These are phyloP conservation scores for Telopea speciosissima DNA, from an alignment of 177 flowering plant genomes.

Conservation along the genomic window DNA sequence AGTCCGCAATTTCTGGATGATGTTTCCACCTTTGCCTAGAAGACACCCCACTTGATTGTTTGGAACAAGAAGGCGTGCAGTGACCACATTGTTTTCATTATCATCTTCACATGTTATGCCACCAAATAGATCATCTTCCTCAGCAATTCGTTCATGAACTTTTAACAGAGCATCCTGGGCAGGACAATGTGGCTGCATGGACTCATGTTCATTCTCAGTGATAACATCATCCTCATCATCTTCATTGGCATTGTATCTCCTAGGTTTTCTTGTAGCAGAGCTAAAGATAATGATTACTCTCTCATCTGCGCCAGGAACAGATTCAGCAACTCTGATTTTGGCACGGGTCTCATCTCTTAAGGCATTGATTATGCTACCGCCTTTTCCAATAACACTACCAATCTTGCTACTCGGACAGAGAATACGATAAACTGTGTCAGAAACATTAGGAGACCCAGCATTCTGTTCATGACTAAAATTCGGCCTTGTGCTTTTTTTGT, in stretches of 20 bases:
- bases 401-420: constrained; percentile 61
- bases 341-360: constrained; percentile 65
- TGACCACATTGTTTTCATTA: constrained; percentile 32
- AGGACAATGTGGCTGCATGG: constrained; percentile 46
- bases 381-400: constrained; percentile 75
- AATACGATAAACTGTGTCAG: constrained; percentile 58
- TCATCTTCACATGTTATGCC: constrained; percentile 34
- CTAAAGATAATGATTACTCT: constrained; percentile 58
- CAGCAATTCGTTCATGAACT: constrained; percentile 58
- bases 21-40: constrained; percentile 64
- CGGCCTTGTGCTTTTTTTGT: constrained; percentile 31
- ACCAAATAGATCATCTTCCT: constrained; percentile 46
- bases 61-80: constrained; percentile 65
- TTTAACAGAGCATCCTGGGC: constrained; percentile 71
- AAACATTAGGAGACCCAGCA: constrained; percentile 20
- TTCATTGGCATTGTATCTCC: constrained; percentile 15
- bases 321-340: constrained; percentile 62
- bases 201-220: constrained; percentile 27
- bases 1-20: constrained; percentile 55
- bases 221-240: constrained; percentile 19
- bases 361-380: constrained; percentile 57
- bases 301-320: constrained; percentile 66
- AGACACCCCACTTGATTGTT: constrained; percentile 66
- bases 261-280: constrained; percentile 29
- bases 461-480: constrained; percentile 26